These are phyloP conservation scores for Trichoderma aggressivum DNA, from an alignment of 2,329 filamentous ascomycete genomes.

Conservation along the genomic window DNA sequence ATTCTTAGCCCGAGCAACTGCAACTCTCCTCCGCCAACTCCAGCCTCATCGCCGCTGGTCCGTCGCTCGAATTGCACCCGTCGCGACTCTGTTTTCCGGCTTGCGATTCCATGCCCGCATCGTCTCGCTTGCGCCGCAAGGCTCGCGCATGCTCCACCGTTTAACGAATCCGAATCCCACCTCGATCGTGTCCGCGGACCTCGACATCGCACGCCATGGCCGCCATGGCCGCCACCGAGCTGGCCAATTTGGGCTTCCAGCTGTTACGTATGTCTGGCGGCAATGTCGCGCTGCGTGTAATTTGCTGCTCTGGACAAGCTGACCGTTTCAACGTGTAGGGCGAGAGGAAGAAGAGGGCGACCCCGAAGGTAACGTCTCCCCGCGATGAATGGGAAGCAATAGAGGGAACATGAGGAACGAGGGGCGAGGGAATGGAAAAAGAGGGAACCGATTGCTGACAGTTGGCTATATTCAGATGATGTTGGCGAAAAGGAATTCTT, in stretches of 20 bases:
- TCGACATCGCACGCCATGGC: constrained; percentile 1
- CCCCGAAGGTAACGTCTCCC: constrained; percentile 32
- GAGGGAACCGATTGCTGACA: constrained; percentile 2
- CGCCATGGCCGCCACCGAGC: constrained; percentile 25
- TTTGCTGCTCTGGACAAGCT: background rate
- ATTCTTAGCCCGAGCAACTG: background rate
- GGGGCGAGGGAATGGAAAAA: background rate
- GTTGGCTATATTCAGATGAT: constrained; percentile 45
- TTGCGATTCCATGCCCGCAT: constrained; percentile 23
- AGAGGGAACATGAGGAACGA: background rate
- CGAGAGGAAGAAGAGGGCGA: constrained; percentile 32
- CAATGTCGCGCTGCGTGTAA: background rate
- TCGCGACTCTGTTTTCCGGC: background rate
- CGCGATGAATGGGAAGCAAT: background rate
- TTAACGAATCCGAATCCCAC: constrained; percentile 1
- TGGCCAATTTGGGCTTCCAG: constrained; percentile 32
- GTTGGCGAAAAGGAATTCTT: constrained; percentile 91
- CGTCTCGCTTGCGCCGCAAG: constrained; percentile 24
- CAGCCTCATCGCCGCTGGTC: background rate
- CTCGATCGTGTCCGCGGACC: background rate
- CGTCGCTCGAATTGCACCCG: background rate
- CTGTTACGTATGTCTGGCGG: constrained; percentile 31
- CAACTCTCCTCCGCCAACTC: background rate
- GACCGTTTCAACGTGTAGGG: background rate
- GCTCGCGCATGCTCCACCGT: constrained; percentile 22